These are phyloP conservation scores for Rauvolfia tetraphylla DNA, from an alignment of 257 asterid species.

Conservation along the genomic window DNA sequence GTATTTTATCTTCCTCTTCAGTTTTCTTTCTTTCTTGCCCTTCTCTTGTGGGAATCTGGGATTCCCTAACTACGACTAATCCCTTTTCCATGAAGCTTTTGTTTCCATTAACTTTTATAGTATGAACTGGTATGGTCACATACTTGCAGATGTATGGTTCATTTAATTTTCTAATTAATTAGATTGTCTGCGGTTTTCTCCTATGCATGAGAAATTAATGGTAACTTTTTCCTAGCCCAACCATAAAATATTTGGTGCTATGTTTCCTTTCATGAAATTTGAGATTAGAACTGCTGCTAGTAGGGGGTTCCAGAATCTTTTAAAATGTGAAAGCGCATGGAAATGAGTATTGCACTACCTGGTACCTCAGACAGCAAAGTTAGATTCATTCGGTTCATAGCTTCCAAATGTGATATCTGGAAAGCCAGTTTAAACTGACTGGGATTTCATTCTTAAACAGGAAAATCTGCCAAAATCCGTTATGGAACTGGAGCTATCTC, in stretches of 20 bases:
- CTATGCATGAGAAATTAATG: not conserved
- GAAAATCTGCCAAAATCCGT: slow-evolving; percentile 77
- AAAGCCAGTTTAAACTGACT: not conserved
- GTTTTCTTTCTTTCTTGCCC: slow-evolving; percentile 3
- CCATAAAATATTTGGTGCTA: not conserved
- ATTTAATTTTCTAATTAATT: not conserved
- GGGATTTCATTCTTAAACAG: slow-evolving; percentile 32
- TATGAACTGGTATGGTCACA: not conserved
- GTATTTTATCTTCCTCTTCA: not conserved
- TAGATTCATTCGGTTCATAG: not conserved
- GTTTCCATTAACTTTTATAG: not conserved
- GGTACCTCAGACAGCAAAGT: not conserved
- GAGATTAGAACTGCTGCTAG: not conserved
- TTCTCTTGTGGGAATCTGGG: not conserved
- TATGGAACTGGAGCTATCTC: slow-evolving; percentile 94
- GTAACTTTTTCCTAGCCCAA: not conserved
- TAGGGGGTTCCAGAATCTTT: not conserved
- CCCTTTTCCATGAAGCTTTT: not conserved
- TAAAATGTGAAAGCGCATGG: not conserved
- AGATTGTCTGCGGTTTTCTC: not conserved
- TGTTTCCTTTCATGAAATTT: not conserved
- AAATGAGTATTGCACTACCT: not conserved
- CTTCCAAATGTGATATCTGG: not conserved
- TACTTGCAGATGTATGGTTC: not conserved
- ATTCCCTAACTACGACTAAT: not conserved